Evolutionary conservation across 2,329 filamentous ascomycete genomes (phyloP).

Genomic region (Camillea tinctor): DNA sequence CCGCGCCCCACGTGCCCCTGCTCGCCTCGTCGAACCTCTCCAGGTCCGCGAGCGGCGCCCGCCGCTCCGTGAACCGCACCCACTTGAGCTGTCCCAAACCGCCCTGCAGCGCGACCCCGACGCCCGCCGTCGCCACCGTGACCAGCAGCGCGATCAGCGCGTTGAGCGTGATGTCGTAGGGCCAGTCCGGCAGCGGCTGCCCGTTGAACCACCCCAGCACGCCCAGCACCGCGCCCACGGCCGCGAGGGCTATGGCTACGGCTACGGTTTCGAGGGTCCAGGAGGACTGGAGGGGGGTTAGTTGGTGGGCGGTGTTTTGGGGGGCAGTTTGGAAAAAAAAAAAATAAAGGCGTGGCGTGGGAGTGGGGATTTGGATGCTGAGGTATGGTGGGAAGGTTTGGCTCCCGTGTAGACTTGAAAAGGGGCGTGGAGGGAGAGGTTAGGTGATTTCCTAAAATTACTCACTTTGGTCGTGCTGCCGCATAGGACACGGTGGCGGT

Average conservation of each 20-base stretch:
- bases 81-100: conserved; percentile 35
- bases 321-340: no score
- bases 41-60: conserved; percentile 32
- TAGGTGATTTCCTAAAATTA: no score
- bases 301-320: no score
- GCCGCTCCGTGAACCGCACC: conserved; percentile 32
- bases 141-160: conserved; percentile 33
- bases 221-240: conserved; percentile 30
- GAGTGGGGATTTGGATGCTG: no score
- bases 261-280: conserved; percentile 31
- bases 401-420: no score
- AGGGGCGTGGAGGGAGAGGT: no score
- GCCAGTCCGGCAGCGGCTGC: conserved; percentile 30
- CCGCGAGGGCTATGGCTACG: conserved; percentile 25
- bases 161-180: conserved; percentile 34
- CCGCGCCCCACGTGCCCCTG: conserved; percentile 30
- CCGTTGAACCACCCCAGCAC: conserved; percentile 31
- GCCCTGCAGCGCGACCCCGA: conserved; percentile 31
- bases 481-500: conserved; percentile 3
- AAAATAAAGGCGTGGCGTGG: no score
- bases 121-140: conserved; percentile 29
- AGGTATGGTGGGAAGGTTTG: no score
- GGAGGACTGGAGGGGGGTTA: no score
- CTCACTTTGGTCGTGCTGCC: background rate
- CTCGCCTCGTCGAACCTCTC: conserved; percentile 35